Evolutionary conservation across 2,329 filamentous ascomycete species (phyloP), one percentile per base, ranked within the genome.

Genomic region (Scleromitrula shiraiana): DNA sequence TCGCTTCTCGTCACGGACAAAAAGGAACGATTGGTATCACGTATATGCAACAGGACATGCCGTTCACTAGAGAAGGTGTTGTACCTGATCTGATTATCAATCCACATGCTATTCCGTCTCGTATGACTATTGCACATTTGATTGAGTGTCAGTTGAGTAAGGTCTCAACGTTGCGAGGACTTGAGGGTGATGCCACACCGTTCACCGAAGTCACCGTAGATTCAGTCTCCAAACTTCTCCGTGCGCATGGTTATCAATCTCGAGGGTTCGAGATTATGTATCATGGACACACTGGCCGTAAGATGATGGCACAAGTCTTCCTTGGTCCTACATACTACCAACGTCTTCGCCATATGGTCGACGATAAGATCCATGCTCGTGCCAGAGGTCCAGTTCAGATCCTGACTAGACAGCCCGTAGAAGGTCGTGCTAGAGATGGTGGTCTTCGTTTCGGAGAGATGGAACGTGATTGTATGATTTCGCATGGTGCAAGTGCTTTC

Each of bases 381-480:
- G 93, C 94, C 12, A 85, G 93, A 65, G 93, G 94, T 29, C 93
- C 93, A 1, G 87, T 95, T 19, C 93, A 98, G 70, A 98, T 98
- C 63, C 80, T 98, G 71, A 98, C 93, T 2, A 78, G 94, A 50
- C 93, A 98, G 68, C 93, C 93, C 15, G 93, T 98, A 12, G 93
- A 98, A 71, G 93, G 93, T 85, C 87, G 94, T 80, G 93, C 93
- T 3, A 77, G 94, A 69, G 94, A 98, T 66, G 93, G 93, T 77
- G 93, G 93, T 74, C 78, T 98, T 37, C 91, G 94, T 65, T 98
- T 98, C 80, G 93, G 93, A 82, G 93, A 98, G 76, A 98, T 98
- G 93, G 94, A 98, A 71, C 91, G 94, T 73, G 94, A 98, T 80
- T 98, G 93, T 68, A 98, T 98, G 93, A 98, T 98, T 73, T 89